phyloP scores from a whole-genome alignment of 2,329 filamentous ascomycete species.

The Colletotrichum sp. region DNA sequence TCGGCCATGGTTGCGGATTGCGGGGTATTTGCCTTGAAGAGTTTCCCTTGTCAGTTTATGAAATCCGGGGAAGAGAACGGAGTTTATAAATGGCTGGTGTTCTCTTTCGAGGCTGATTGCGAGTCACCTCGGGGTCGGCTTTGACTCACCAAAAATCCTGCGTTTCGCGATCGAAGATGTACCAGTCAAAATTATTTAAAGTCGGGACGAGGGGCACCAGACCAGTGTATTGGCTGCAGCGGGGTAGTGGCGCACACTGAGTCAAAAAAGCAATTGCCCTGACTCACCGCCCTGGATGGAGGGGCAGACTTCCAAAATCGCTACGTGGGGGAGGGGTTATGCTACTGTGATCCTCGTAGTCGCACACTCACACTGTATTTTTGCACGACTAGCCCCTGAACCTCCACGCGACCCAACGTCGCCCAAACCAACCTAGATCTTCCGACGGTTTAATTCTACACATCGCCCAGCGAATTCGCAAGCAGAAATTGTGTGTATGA shows the following conservation, averaged over 20 bases:
- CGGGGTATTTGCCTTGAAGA: neutral
- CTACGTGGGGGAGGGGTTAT: constrained; percentile 10
- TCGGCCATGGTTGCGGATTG: constrained; percentile 27
- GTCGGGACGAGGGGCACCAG: constrained; percentile 14
- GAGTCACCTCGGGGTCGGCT: neutral
- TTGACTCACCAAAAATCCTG: constrained; percentile 16
- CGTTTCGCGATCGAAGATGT: constrained; percentile 10
- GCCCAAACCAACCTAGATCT: neutral
- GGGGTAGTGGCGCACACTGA: constrained; percentile 14
- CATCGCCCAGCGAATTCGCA: neutral
- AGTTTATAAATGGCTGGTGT: neutral
- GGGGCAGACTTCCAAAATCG: constrained; percentile 5
- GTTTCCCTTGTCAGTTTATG: neutral
- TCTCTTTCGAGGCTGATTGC: neutral
- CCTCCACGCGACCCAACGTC: neutral
- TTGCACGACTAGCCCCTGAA: neutral
- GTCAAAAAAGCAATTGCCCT: constrained; percentile 18
- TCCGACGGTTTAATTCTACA: neutral
- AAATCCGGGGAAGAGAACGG: neutral
- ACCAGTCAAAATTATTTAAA: constrained; percentile 8
- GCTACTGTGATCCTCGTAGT: neutral
- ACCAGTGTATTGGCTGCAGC: constrained; percentile 15
- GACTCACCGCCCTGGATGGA: constrained; percentile 19
- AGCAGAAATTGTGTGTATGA: too few species aligned
- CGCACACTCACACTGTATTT: neutral